Conservation (phyloP, 1,284 basidiomycete genomes). For the Irpex lacteus region DNA sequence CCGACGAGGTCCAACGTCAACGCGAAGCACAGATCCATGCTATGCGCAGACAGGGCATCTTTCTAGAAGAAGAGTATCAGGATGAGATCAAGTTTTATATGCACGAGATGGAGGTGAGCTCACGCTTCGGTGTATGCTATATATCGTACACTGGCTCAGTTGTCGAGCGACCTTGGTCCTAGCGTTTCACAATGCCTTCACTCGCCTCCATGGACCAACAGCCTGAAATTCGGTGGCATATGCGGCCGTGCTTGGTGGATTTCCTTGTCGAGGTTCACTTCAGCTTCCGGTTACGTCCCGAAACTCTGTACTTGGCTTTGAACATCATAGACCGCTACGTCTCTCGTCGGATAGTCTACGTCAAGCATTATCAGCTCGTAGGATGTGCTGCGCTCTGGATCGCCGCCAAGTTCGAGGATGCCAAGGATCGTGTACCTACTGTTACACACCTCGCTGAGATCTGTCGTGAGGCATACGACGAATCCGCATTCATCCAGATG, state of each 20-base stretch:
- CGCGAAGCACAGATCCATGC: constrained; percentile 66
- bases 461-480: constrained; percentile 94
- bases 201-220: constrained; percentile 97
- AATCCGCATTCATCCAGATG: constrained; percentile 96
- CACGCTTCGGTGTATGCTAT: neutral
- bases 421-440: constrained; percentile 96
- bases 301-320: constrained; percentile 96
- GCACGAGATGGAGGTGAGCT: constrained; percentile 95
- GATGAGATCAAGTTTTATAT: constrained; percentile 93
- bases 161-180: constrained; percentile 14
- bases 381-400: constrained; percentile 99
- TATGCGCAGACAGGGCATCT: constrained; percentile 64
- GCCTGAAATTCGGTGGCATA: constrained; percentile 95
- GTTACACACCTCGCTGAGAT: constrained; percentile 93
- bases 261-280: constrained; percentile 99
- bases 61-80: constrained; percentile 91
- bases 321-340: constrained; percentile 99
- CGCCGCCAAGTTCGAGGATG: constrained; percentile 98
- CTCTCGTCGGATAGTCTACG: constrained; percentile 96
- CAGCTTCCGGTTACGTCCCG: constrained; percentile 93
- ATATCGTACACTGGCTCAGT: neutral
- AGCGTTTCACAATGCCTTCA: constrained; percentile 86
- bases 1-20: constrained; percentile 60
- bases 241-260: constrained; percentile 99
- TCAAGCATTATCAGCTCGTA: constrained; percentile 99